Evolutionary conservation across 2,329 filamentous ascomycete species (phyloP).

Genomic region (Pyricularia grisea): DNA sequence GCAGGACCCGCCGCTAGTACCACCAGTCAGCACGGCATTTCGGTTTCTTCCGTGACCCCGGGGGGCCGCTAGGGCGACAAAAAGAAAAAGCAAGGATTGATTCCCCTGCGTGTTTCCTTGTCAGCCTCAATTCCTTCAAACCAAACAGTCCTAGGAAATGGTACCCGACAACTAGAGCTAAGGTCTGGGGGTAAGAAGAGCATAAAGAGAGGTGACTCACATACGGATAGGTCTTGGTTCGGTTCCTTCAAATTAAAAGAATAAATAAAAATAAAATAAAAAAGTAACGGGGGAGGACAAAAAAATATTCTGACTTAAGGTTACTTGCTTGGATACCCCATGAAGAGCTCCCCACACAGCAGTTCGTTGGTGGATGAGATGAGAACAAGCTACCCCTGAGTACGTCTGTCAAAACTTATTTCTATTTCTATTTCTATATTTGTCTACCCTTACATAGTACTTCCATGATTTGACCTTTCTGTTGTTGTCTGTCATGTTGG

Average conservation of each 20-base stretch:
- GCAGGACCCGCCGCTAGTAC: background rate
- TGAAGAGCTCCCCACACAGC: too few species aligned
- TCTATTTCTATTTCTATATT: background rate
- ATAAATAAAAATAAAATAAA: too few species aligned
- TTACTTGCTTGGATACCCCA: background rate
- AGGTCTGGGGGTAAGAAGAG: background rate
- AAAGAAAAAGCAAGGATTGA: background rate
- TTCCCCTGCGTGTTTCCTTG: too few species aligned
- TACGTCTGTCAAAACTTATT: background rate
- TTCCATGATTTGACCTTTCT: background rate
- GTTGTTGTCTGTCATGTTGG: too few species aligned
- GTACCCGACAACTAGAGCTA: background rate
- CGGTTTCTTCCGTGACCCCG: background rate
- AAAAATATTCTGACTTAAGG: background rate
- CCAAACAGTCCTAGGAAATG: background rate
- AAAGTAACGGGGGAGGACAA: background rate
- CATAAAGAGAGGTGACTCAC: background rate
- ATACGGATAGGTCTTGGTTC: background rate
- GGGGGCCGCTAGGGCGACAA: background rate
- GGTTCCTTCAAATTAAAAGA: background rate
- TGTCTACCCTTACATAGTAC: background rate
- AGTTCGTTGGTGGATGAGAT: too few species aligned
- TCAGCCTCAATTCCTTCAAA: background rate
- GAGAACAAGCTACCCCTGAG: background rate
- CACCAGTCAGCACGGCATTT: background rate